These are phyloP conservation scores for Clavispora carvajalis DNA, from an alignment of 805 yeast species.

Conservation along the genomic window DNA sequence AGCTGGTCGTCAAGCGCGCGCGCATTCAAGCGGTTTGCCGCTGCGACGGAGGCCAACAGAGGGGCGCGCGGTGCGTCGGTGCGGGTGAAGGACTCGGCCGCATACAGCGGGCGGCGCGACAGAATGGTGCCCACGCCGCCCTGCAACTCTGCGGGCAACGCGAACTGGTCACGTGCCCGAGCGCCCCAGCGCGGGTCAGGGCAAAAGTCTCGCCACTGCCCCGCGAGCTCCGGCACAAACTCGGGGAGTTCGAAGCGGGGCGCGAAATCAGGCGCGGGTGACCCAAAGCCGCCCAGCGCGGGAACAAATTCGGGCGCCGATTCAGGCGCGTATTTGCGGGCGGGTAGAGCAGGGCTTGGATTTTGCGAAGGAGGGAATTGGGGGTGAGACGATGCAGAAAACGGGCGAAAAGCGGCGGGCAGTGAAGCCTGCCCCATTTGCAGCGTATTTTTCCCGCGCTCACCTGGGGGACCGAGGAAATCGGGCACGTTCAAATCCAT, in stretches of 20 bases:
- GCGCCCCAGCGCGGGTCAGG: conserved; percentile 2
- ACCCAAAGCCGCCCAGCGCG: not conserved
- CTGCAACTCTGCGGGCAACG: conserved; percentile 54
- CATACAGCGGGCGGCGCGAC: conserved; percentile 69
- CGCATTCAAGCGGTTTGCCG: conserved; percentile 23
- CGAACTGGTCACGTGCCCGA: conserved; percentile 28
- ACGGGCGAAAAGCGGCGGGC: conserved; percentile 6
- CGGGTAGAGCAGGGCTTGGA: not conserved
- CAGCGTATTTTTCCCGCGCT: not conserved
- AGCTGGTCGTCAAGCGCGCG: conserved; percentile 26
- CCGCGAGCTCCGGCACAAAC: not conserved
- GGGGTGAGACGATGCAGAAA: not conserved
- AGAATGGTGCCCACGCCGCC: conserved; percentile 60
- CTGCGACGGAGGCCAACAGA: conserved; percentile 22
- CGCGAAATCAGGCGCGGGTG: not conserved
- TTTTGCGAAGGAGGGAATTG: not conserved
- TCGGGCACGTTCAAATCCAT: conserved; percentile 35
- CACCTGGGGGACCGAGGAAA: conserved; percentile 16
- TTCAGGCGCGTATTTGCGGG: not conserved
- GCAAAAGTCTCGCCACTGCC: not conserved
- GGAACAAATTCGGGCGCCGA: conserved; percentile 1
- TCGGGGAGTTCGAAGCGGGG: not conserved
- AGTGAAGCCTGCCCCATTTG: conserved; percentile 3
- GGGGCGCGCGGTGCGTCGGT: conserved; percentile 2
- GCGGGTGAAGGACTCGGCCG: conserved; percentile 58